Percentiles rank a stretch among this genome's conserved stretches.
phyloP scores from a whole-genome alignment of 345 rosid species.

The Isatis tinctoria region DNA sequence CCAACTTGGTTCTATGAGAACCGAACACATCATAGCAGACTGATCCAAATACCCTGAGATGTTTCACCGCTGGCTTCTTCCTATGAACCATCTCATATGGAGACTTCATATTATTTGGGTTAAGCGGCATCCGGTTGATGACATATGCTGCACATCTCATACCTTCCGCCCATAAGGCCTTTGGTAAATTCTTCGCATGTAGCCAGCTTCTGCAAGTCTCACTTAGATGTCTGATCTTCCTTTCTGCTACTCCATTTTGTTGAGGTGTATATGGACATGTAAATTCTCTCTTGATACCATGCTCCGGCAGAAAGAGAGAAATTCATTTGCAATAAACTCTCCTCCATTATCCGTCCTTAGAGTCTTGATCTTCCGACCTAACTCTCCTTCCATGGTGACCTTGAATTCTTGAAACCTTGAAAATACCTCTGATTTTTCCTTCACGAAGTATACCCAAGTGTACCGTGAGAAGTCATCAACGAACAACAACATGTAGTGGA shows the following conservation, averaged over 20 bases:
- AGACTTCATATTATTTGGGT: background rate
- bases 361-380: no score
- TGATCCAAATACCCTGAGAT: background rate
- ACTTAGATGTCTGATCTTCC: background rate
- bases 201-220: slow-evolving; percentile 2
- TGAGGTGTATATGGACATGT: background rate
- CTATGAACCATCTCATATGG: background rate
- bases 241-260: background rate
- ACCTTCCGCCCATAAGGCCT: background rate
- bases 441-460: no score
- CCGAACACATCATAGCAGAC: no score
- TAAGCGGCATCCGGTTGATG: no score
- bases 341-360: no score
- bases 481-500: no score
- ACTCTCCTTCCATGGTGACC: no score
- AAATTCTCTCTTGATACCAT: background rate
- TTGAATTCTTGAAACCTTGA: no score
- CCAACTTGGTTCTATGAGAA: no score
- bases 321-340: background rate
- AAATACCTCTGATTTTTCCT: no score
- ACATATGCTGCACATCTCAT: background rate
- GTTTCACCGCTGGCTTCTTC: background rate
- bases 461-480: no score
- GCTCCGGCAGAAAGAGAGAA: background rate
- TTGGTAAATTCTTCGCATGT: background rate